These are phyloP conservation scores for Fusarium newnesense DNA, from an alignment of 2,329 filamentous ascomycete genomes.

Conservation along the genomic window DNA sequence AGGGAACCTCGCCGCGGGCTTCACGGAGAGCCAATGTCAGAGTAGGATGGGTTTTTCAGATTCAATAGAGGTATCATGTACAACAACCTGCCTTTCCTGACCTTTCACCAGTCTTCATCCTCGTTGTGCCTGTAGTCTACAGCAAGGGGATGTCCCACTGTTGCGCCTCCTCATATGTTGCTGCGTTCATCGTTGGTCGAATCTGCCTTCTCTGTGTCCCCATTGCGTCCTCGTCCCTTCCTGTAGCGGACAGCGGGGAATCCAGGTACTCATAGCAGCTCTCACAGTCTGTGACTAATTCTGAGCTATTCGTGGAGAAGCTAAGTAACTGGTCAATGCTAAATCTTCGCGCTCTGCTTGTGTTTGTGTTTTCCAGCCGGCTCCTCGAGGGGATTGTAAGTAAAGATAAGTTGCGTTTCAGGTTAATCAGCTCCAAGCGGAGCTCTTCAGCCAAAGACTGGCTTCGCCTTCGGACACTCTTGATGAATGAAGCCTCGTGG, in stretches of 20 bases:
- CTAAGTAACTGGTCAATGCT: conserved; percentile 35
- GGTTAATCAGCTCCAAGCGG: conserved; percentile 35
- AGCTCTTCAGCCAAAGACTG: conserved; percentile 41
- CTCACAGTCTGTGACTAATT: conserved; percentile 24
- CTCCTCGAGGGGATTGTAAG: conserved; percentile 15
- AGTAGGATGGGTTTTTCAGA: conserved; percentile 42
- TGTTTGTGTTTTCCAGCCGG: not conserved
- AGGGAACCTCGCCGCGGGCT: conserved; percentile 34
- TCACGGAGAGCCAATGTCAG: conserved; percentile 41
- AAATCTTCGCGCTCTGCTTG: conserved; percentile 10
- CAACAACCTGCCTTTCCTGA: conserved; percentile 40
- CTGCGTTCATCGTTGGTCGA: conserved; percentile 5
- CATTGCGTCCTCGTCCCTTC: conserved; percentile 32
- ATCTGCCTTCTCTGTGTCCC: conserved; percentile 28
- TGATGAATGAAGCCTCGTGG: conserved; percentile 34
- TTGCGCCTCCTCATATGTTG: conserved; percentile 28
- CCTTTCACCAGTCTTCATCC: not conserved
- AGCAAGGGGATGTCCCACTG: conserved; percentile 9
- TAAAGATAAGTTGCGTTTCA: conserved; percentile 34
- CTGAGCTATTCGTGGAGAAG: conserved; percentile 25
- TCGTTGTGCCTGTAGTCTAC: not conserved
- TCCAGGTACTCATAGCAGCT: conserved; percentile 34
- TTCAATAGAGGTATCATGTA: conserved; percentile 50
- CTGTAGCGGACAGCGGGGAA: conserved; percentile 37
- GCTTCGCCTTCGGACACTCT: conserved; percentile 43